phyloP scores from a whole-genome alignment of 2,329 filamentous ascomycete species.

The Fusarium denticulatum region DNA sequence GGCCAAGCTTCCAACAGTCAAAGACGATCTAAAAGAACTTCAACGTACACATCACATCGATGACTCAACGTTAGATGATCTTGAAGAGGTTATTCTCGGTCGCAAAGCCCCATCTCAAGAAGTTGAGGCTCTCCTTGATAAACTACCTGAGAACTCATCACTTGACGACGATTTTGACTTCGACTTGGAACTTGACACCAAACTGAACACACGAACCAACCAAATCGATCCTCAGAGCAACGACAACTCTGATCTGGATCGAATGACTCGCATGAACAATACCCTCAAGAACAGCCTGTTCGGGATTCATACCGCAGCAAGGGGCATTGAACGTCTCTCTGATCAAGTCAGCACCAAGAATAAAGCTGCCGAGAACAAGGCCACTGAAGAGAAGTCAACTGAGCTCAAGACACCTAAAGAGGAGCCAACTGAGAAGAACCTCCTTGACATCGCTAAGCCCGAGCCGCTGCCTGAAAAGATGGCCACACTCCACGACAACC shows the following conservation, averaged over 20 bases:
- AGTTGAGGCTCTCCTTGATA: slow-evolving; percentile 40
- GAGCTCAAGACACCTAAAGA: slow-evolving; percentile 4
- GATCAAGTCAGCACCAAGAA: slow-evolving; percentile 57
- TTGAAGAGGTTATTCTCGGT: slow-evolving; percentile 61
- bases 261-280: slow-evolving; percentile 62
- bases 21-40: slow-evolving; percentile 65
- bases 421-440: slow-evolving; percentile 13
- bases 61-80: slow-evolving; percentile 68
- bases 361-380: slow-evolving; percentile 24
- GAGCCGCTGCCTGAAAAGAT: slow-evolving; percentile 21
- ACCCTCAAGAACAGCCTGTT: slow-evolving; percentile 61
- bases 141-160: slow-evolving; percentile 38
- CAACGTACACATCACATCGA: slow-evolving; percentile 64
- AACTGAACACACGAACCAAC: slow-evolving; percentile 40
- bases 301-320: slow-evolving; percentile 64
- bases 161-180: slow-evolving; percentile 40
- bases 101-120: slow-evolving; percentile 45
- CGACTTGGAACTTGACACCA: slow-evolving; percentile 41
- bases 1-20: slow-evolving; percentile 63
- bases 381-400: neutral
- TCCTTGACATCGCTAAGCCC: slow-evolving; percentile 6
- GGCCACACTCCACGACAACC: slow-evolving; percentile 15
- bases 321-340: slow-evolving; percentile 68
- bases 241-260: slow-evolving; percentile 53
- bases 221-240: slow-evolving; percentile 35